These are phyloP conservation scores for Kluyveromyces nonfermentans DNA, from an alignment of 805 yeast genomes.

Conservation along the genomic window DNA sequence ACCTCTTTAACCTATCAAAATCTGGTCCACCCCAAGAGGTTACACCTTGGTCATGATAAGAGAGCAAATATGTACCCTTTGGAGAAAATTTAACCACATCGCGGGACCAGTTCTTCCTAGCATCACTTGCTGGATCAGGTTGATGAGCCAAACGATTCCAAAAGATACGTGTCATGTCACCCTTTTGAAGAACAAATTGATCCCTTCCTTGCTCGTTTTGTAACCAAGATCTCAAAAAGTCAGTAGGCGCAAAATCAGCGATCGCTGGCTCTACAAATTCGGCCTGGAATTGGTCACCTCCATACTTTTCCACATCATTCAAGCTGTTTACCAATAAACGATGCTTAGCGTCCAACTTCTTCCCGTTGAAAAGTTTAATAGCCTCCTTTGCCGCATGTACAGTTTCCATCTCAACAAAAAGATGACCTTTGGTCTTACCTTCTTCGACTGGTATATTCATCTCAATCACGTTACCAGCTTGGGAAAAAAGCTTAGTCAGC, in stretches of 20 bases:
- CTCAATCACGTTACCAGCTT: conserved; percentile 70
- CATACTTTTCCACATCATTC: conserved; percentile 73
- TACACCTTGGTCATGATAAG: conserved; percentile 89
- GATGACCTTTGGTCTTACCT: conserved; percentile 71
- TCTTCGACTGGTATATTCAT: conserved; percentile 68
- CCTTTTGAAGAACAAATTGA: conserved; percentile 73
- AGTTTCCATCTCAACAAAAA: conserved; percentile 72
- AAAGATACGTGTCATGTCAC: conserved; percentile 71
- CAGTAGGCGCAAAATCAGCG: conserved; percentile 65
- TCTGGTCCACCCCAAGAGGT: conserved; percentile 92
- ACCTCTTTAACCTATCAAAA: conserved; percentile 65
- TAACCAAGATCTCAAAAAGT: conserved; percentile 84
- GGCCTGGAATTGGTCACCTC: conserved; percentile 49
- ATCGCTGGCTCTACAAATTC: conserved; percentile 64
- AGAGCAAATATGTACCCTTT: conserved; percentile 77
- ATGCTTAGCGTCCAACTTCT: conserved; percentile 90
- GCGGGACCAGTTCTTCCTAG: conserved; percentile 79
- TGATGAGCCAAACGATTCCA: conserved; percentile 71
- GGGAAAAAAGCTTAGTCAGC: conserved; percentile 65
- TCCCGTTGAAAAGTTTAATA: conserved; percentile 71
- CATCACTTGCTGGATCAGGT: conserved; percentile 70
- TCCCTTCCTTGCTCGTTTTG: conserved; percentile 84
- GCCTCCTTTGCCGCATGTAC: conserved; percentile 66
- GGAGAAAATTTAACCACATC: conserved; percentile 87
- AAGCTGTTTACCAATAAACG: conserved; percentile 76